phyloP scores from a whole-genome alignment of 345 rosid genomes.

The Reutealis trisperma region DNA sequence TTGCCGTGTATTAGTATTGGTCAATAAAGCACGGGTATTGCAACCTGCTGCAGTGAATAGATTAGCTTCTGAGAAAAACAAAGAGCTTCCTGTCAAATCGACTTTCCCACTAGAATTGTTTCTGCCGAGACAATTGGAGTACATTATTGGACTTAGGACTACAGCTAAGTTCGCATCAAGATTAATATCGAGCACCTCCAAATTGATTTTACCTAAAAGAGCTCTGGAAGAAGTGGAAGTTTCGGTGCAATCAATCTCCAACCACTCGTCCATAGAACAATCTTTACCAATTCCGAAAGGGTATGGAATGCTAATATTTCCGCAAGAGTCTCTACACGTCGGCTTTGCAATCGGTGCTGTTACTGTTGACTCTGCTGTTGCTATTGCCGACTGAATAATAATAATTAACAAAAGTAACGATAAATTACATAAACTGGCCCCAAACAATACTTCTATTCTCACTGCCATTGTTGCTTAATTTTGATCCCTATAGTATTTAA shows the following conservation, averaged over 20 bases:
- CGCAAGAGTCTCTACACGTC: neutral
- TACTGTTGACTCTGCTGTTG: too few species aligned
- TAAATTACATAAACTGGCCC: too few species aligned
- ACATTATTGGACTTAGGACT: too few species aligned
- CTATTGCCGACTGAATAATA: too few species aligned
- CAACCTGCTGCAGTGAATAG: neutral
- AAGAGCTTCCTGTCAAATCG: neutral
- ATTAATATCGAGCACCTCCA: slow-evolving; percentile 1
- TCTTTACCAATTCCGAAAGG: neutral
- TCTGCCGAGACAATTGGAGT: too few species aligned
- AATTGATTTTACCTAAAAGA: neutral
- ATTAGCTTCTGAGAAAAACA: neutral
- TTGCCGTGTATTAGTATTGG: neutral
- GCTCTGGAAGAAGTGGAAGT: neutral
- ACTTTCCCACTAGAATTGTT: neutral
- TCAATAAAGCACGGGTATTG: neutral
- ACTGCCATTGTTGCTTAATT: too few species aligned
- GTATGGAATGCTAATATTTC: neutral
- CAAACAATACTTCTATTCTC: too few species aligned
- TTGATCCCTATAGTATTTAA: too few species aligned
- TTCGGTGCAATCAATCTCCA: too few species aligned
- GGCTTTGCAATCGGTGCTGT: too few species aligned
- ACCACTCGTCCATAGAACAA: neutral
- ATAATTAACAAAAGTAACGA: too few species aligned
- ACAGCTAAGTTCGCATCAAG: too few species aligned